Conservation (phyloP, 2,329 filamentous ascomycete species). For the Pseudocercospora ulei region DNA sequence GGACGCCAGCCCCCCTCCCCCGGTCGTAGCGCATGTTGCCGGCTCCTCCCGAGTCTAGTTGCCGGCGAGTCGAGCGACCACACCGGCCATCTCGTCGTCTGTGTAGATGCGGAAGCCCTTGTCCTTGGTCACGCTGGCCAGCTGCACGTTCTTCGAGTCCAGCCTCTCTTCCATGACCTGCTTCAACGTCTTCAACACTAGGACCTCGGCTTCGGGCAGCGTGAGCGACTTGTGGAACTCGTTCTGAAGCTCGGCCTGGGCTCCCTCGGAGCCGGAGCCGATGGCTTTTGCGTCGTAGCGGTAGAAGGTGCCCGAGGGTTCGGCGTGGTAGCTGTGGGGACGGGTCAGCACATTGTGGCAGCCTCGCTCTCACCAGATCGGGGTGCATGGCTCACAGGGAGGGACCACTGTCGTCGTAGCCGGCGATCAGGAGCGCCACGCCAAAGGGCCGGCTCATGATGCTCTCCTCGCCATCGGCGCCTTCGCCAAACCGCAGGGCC, state of each 20-base stretch:
- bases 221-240: slow-evolving; percentile 98
- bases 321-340: slow-evolving; percentile 70
- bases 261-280: slow-evolving; percentile 91
- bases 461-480: slow-evolving; percentile 64
- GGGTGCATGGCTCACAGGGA: slow-evolving; percentile 52
- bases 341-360: slow-evolving; percentile 7
- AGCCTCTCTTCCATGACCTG: slow-evolving; percentile 99
- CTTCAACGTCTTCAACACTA: slow-evolving; percentile 95
- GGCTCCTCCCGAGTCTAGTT: slow-evolving; percentile 33
- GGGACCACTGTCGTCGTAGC: slow-evolving; percentile 93
- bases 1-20: slow-evolving; percentile 6
- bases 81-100: slow-evolving; percentile 90
- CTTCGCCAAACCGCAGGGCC: slow-evolving; percentile 91
- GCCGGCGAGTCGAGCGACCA: slow-evolving; percentile 66
- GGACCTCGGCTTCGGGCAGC: slow-evolving; percentile 80
- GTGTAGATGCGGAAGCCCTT: slow-evolving; percentile 98
- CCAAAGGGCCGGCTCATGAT: slow-evolving; percentile 98
- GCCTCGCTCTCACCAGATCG: slow-evolving; percentile 6
- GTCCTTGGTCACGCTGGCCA: slow-evolving; percentile 95
- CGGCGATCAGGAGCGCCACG: slow-evolving; percentile 90
- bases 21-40: slow-evolving; percentile 12
- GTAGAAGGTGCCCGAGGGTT: slow-evolving; percentile 97
- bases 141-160: slow-evolving; percentile 95
- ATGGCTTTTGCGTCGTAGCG: slow-evolving; percentile 98
- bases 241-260: slow-evolving; percentile 94